These are phyloP conservation scores for Xylaria bambusicola DNA, from an alignment of 495 filamentous ascomycete genomes.

Conservation along the genomic window DNA sequence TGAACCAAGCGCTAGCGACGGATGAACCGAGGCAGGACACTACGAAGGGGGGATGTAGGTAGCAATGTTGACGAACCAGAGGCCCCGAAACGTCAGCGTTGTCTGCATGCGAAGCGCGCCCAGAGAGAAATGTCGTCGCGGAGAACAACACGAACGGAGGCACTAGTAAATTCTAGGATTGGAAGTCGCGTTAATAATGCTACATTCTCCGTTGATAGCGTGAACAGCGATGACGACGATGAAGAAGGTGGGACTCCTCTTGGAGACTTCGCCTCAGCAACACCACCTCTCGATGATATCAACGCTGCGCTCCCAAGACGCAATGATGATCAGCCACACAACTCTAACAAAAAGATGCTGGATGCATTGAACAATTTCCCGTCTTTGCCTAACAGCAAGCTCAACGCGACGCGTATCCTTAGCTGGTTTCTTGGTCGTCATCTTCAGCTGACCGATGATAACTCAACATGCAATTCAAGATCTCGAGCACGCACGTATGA, in stretches of 20 bases:
- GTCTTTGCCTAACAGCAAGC: background rate
- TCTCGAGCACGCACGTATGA: background rate
- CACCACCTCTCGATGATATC: background rate
- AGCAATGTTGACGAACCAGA: conserved; percentile 2
- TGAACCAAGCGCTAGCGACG: background rate
- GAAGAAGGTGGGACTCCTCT: conserved; percentile 8
- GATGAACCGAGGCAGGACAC: background rate
- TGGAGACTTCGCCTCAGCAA: background rate
- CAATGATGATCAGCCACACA: background rate
- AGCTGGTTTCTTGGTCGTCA: conserved; percentile 11
- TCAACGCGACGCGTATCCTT: background rate
- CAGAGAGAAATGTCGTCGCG: background rate
- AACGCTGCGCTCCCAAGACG: background rate
- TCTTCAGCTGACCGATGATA: background rate
- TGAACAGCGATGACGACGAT: conserved; percentile 18
- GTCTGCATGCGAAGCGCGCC: background rate
- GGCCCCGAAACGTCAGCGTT: background rate
- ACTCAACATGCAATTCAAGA: background rate
- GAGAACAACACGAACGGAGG: background rate
- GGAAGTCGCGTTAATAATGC: background rate
- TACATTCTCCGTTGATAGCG: background rate
- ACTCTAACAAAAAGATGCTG: background rate
- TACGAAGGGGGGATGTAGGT: background rate
- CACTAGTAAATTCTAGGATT: background rate
- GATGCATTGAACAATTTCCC: background rate